A percentile compares a stretch with the other conserved stretches of the same genome.
Evolutionary conservation across 371 early-diverging fungal species (phyloP).

Genomic region (Circinella umbellata): DNA sequence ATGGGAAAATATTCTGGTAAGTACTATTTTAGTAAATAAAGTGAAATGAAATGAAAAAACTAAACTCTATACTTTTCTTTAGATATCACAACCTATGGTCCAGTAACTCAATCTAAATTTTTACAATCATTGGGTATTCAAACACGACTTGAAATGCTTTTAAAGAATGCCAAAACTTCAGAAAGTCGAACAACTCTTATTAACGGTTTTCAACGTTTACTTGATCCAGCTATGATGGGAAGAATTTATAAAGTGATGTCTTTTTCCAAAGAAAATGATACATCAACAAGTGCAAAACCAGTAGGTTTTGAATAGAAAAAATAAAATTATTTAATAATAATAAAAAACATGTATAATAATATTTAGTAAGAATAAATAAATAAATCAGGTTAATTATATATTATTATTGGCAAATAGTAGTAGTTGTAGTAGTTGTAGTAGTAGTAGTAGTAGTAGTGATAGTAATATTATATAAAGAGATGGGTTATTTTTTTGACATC

Average conservation of each 20-base stretch:
- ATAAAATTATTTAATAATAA: background rate
- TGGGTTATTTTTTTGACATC: no score
- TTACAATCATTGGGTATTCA: conserved; percentile 87
- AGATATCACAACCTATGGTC: conserved; percentile 64
- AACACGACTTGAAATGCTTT: conserved; percentile 72
- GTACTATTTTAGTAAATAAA: conserved; percentile 15
- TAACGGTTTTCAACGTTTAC: conserved; percentile 73
- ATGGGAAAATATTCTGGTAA: conserved; percentile 47
- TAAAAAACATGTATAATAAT: background rate
- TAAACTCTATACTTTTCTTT: background rate
- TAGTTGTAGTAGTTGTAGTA: no score
- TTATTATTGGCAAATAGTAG: no score
- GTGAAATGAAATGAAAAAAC: background rate
- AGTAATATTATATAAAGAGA: no score
- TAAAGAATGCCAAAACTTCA: conserved; percentile 58
- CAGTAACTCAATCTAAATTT: conserved; percentile 84
- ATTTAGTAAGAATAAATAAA: background rate
- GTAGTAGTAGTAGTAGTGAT: no score
- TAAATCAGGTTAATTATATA: background rate
- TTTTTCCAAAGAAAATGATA: conserved; percentile 50
- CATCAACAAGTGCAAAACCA: conserved; percentile 3
- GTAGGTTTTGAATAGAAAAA: conserved; percentile 19
- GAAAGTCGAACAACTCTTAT: conserved; percentile 66
- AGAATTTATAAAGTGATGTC: conserved; percentile 80
- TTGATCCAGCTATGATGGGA: conserved; percentile 80